Evolutionary conservation across 257 asterid genomes (phyloP).

Genomic region (Solanum pinnatisectum): DNA sequence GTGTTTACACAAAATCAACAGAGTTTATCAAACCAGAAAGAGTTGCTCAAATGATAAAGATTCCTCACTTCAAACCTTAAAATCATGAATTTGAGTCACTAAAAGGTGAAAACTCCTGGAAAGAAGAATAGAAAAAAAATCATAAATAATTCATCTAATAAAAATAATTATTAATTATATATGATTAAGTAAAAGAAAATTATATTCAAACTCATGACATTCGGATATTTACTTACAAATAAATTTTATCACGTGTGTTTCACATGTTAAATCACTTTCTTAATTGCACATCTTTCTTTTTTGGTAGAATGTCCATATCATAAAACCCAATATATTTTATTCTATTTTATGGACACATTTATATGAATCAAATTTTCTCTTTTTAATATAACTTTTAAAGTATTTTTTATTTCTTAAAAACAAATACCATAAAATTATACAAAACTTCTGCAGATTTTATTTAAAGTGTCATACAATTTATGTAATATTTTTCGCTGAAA

Average conservation of each 20-base stretch:
- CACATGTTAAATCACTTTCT: not conserved
- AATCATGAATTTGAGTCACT: not conserved
- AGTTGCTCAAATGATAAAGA: not conserved
- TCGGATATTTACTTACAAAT: not conserved
- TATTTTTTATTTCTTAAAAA: not conserved
- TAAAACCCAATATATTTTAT: not conserved
- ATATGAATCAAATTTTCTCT: not conserved
- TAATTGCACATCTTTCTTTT: not conserved
- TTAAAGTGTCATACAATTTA: not conserved
- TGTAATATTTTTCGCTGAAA: not conserved
- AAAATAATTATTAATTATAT: not conserved
- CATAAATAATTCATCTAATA: not conserved
- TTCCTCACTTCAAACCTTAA: not conserved
- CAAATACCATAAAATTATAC: not conserved
- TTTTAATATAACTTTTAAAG: not conserved
- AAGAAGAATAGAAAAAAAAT: too few relatives aligned
- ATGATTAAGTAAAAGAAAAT: not conserved
- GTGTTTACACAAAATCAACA: too few relatives aligned
- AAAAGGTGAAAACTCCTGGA: too few relatives aligned
- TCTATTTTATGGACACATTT: not conserved
- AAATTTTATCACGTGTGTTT: not conserved
- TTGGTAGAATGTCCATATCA: not conserved
- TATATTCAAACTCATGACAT: not conserved
- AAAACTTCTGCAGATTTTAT: not conserved
- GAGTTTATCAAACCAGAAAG: not conserved